Evolutionary conservation across 805 yeast genomes (phyloP), one percentile per base, ranked within the genome.

Genomic region (Teunomyces tritomae): DNA sequence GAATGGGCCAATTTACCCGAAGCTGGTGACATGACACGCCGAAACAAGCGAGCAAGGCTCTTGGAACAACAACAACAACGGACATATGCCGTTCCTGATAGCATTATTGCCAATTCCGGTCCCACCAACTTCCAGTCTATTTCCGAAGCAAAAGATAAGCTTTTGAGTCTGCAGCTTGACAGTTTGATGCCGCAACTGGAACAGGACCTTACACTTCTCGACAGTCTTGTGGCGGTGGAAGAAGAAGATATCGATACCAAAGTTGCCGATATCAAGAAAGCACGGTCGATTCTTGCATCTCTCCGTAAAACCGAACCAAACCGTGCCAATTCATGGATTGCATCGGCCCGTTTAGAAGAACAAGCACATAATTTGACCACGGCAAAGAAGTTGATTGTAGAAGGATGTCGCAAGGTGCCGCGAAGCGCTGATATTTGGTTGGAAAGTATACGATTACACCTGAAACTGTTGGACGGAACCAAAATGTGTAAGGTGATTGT

Each of bases 1-100:
- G 84, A 91, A 57, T 92, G 99, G 99, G 74, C 78, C 4, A 76
- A 72, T 50, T 59, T 92, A 3, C 98, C 98, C 0, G 96, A 89
- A 52, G 94, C 89, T 1, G 87, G 89, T 1, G 98, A 92, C 64
- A 71, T 88, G 57, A 94, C 99, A 0, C 77, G 83, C 57, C 73
- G 81, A 48, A 89, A 89, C 64, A 89, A 90, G 55, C 69, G 98
- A 47, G 70, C 78, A 43, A 70, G 96, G 46, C 63, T 82, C 39
- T 74, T 82, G 46, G 78, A 79, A 41, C 85, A 84, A 57, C 76
- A 72, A 55, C 79, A 80, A 49, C 83, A 84, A 52, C 70, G 96
- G 50, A 80, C 79, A 36, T 92, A 89, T 61, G 89, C 96, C 8
- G 87, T 87, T 2, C 94, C 96, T 0, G 97, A 92, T 62, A 61